Base-by-base conservation (phyloP, 208 protist species). In the Entamoeba invadens region DNA sequence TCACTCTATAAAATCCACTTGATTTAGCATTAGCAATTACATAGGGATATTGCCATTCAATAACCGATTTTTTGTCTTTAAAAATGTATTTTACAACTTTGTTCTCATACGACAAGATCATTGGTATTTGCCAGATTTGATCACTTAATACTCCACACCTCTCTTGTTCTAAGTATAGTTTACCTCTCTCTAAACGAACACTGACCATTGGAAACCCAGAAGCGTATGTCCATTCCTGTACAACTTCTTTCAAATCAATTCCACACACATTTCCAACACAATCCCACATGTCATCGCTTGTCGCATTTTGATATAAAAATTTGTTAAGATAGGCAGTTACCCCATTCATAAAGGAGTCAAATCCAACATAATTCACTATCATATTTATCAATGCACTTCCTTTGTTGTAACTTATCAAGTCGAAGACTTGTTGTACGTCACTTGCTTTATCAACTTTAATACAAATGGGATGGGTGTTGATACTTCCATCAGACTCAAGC, bases 361-460 rank as follows among this genome's bases (percentile, higher is more conserved):
- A 94, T 45, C 98, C 98, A 3, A 98, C 95, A 93, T 97, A 97
- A 42, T 95, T 96, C 57, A 96, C 95, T 21, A 98, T 96, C 98
- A 99, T 98, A 93, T 97, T 96, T 42, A 98, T 97, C 35, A 98
- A 94, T 95, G 96, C 96, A 45, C 95, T 96, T 44, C 98, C 98
- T 94, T 99, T 99, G 93, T 97, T 94, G 95, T 99, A 99, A 93
- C 97, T 98, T 94, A 99, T 99, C 18, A 95, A 95, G 95, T 99
- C 98, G 95, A 99, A 99, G 93, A 99, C 98, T 94, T 99, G 97
- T 35, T 98, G 97, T 87, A 99, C 98, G 68, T 98, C 96, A 45
- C 96, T 94, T 18, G 98, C 95, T 94, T 97, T 93, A 45, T 51
- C 94, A 92, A 98, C 98, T 44, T 96, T 96, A 12, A 99, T 98